Evolutionary conservation across 2,329 filamentous ascomycete species (phyloP).

Genomic region (Escovopsis sp.): DNA sequence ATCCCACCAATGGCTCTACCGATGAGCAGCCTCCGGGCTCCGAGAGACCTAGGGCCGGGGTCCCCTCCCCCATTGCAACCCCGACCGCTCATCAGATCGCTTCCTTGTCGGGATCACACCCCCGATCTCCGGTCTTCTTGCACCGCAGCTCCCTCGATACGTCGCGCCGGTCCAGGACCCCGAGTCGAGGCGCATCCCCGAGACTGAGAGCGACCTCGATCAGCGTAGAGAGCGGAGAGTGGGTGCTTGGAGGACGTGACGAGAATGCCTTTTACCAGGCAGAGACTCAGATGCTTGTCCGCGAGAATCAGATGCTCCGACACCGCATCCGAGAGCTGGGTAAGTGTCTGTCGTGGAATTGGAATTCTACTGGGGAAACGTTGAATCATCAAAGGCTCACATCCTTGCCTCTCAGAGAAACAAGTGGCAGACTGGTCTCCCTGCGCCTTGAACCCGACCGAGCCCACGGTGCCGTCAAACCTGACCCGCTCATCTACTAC

Average conservation of each 20-base stretch:
- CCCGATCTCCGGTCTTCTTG: conserved; percentile 34
- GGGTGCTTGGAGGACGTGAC: conserved; percentile 49
- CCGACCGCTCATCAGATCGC: conserved; percentile 17
- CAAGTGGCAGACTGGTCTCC: conserved; percentile 3
- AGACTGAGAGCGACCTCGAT: conserved; percentile 42
- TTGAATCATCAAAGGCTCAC: background rate
- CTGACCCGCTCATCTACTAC: conserved; percentile 9
- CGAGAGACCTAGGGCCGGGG: conserved; percentile 27
- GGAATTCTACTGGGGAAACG: too few species aligned
- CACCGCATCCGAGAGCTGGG: conserved; percentile 60
- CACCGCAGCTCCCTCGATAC: conserved; percentile 45
- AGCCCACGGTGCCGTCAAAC: conserved; percentile 3
- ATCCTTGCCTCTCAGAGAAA: background rate
- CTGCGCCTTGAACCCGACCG: background rate
- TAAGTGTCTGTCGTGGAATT: conserved; percentile 21
- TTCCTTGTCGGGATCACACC: conserved; percentile 24
- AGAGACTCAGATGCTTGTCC: conserved; percentile 61
- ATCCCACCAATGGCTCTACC: conserved; percentile 23
- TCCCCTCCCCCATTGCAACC: conserved; percentile 19
- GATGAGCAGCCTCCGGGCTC: conserved; percentile 37
- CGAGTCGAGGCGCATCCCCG: conserved; percentile 43
- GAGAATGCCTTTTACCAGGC: conserved; percentile 71
- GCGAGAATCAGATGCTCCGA: conserved; percentile 74
- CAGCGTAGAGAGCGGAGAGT: conserved; percentile 45
- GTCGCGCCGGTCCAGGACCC: conserved; percentile 42